Conservation (phyloP, 768 basidiomycete species). For the Lentinula guzmanii region DNA sequence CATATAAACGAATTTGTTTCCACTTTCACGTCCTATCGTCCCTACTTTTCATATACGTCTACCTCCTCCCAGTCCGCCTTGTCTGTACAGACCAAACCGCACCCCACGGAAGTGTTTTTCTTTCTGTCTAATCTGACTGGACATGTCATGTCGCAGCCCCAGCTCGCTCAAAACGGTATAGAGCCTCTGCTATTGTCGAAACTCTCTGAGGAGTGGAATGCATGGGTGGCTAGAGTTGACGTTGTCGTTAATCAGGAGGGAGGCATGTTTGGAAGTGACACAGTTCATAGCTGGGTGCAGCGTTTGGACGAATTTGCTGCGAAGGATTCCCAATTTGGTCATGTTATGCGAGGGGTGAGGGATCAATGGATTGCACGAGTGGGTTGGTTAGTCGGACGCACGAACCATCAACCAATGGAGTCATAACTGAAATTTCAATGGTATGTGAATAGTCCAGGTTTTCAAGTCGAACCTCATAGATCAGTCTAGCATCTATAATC, state of each 20-base stretch:
- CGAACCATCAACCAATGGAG: conserved; percentile 30
- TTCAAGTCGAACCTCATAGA: background rate
- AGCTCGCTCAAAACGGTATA: conserved; percentile 56
- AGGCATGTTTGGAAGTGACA: conserved; percentile 76
- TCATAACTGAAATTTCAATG: conserved; percentile 12
- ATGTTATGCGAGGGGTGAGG: conserved; percentile 32
- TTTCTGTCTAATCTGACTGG: conserved; percentile 66
- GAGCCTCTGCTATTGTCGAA: conserved; percentile 56
- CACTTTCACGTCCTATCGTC: conserved; percentile 74
- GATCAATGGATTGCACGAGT: conserved; percentile 71
- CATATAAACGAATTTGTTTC: conserved; percentile 75
- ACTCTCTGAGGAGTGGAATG: conserved; percentile 68
- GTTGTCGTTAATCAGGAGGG: conserved; percentile 63
- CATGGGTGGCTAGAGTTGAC: conserved; percentile 71
- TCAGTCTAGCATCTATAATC: background rate
- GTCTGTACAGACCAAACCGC: conserved; percentile 54
- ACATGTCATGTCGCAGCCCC: conserved; percentile 63
- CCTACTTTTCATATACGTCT: conserved; percentile 66
- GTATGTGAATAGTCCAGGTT: background rate
- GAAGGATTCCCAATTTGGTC: conserved; percentile 31
- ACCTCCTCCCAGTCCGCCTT: conserved; percentile 32
- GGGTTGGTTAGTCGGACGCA: conserved; percentile 69
- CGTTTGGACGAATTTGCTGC: conserved; percentile 59
- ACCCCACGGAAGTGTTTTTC: conserved; percentile 69
- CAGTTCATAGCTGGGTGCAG: conserved; percentile 63